Conservation (phyloP, 78 protist species). For the Anaeramoeba ignava region DNA sequence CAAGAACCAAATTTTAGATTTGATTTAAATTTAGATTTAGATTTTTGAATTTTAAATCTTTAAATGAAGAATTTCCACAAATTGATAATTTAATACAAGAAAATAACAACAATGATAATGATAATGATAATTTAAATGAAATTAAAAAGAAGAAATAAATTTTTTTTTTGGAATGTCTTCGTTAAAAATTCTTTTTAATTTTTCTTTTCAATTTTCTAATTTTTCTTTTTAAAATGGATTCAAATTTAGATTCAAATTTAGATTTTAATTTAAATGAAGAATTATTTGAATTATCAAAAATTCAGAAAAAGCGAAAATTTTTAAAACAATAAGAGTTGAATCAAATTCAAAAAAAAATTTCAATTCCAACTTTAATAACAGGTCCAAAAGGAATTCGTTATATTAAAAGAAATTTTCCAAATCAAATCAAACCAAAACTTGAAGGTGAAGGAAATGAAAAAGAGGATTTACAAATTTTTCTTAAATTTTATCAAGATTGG, state of each 20-base stretch:
- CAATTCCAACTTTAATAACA: neutral
- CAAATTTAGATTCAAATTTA: neutral
- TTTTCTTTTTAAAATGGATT: neutral
- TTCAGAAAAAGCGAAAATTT: neutral
- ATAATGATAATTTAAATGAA: neutral
- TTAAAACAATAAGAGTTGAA: neutral
- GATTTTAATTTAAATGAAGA: neutral
- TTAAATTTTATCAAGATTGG: neutral
- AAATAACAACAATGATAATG: conserved; percentile 1
- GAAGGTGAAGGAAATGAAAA: neutral
- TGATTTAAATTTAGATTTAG: no score
- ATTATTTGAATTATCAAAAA: neutral
- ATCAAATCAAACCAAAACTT: neutral
- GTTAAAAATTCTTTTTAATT: neutral
- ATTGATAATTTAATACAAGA: neutral
- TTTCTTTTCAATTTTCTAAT: conserved; percentile 4
- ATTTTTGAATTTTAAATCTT: no score
- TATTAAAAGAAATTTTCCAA: neutral
- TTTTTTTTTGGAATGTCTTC: neutral
- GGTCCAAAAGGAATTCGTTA: neutral
- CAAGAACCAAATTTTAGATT: no score
- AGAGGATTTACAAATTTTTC: neutral
- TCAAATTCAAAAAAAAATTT: neutral
- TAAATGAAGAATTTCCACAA: neutral
- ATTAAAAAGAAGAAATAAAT: neutral